phyloP scores from a whole-genome alignment of 23 red algal species.

The Gracilaria caudata region DNA sequence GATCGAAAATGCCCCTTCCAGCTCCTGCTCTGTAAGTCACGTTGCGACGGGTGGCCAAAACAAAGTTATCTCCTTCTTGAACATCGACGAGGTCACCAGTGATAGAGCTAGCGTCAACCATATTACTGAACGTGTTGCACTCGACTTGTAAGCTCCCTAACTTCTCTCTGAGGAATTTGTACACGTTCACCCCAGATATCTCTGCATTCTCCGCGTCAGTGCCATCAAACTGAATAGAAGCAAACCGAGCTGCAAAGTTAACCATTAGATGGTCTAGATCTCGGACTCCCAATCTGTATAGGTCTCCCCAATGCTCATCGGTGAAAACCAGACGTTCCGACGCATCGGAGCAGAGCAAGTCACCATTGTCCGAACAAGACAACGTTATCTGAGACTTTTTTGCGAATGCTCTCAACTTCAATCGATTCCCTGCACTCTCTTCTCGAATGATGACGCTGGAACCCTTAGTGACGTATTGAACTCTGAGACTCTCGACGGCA shows the following conservation, averaged over 20 bases:
- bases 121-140: background rate
- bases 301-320: background rate
- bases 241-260: slow-evolving; percentile 1
- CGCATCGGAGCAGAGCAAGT: background rate
- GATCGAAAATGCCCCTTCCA: background rate
- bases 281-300: background rate
- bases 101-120: background rate
- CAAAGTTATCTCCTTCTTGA: background rate
- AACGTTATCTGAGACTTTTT: background rate
- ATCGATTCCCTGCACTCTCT: background rate
- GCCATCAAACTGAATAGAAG: background rate
- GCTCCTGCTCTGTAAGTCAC: background rate
- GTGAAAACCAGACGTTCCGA: background rate
- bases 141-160: background rate
- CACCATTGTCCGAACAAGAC: background rate
- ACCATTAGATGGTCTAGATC: background rate
- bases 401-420: background rate
- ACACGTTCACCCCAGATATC: background rate
- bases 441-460: background rate
- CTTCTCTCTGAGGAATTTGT: background rate
- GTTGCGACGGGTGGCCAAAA: background rate
- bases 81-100: background rate
- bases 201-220: background rate
- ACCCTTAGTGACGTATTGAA: background rate
- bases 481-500: background rate